These are phyloP conservation scores for Nyssa sinensis DNA, from an alignment of 148 eudicot genomes.

Conservation along the genomic window DNA sequence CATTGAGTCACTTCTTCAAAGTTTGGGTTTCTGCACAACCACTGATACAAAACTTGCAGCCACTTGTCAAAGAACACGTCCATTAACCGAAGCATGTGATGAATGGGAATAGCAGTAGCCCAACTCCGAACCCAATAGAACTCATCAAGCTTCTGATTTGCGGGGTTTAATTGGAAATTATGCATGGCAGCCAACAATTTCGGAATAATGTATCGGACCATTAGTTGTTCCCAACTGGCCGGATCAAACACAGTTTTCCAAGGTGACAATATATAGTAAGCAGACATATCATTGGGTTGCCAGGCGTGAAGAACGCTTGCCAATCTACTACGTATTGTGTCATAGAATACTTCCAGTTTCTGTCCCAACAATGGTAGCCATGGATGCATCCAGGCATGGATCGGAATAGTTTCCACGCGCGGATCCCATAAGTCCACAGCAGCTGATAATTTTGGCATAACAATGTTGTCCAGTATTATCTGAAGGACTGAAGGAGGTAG, in stretches of 20 bases:
- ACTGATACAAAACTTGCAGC: conserved; percentile 71
- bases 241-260: conserved; percentile 87
- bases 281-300: conserved; percentile 89
- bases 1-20: conserved; percentile 67
- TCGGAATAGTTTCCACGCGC: conserved; percentile 75
- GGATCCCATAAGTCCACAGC: conserved; percentile 90
- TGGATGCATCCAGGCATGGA: conserved; percentile 90
- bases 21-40: conserved; percentile 70
- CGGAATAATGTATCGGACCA: conserved; percentile 69
- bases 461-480: conserved; percentile 58
- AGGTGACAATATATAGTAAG: conserved; percentile 61
- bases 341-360: conserved; percentile 58
- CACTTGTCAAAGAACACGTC: conserved; percentile 85
- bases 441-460: conserved; percentile 74
- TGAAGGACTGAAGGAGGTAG: conserved; percentile 63
- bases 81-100: conserved; percentile 70
- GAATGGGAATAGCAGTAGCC: conserved; percentile 67
- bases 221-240: conserved; percentile 80
- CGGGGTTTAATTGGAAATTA: conserved; percentile 76
- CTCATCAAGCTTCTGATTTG: conserved; percentile 64
- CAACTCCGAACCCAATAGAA: conserved; percentile 70
- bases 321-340: conserved; percentile 58
- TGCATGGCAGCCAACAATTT: conserved; percentile 65
- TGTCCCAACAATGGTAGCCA: conserved; percentile 86
- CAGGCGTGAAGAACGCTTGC: conserved; percentile 77